These are phyloP conservation scores for Beauveria australis DNA, from an alignment of 2,329 filamentous ascomycete species.

Conservation along the genomic window DNA sequence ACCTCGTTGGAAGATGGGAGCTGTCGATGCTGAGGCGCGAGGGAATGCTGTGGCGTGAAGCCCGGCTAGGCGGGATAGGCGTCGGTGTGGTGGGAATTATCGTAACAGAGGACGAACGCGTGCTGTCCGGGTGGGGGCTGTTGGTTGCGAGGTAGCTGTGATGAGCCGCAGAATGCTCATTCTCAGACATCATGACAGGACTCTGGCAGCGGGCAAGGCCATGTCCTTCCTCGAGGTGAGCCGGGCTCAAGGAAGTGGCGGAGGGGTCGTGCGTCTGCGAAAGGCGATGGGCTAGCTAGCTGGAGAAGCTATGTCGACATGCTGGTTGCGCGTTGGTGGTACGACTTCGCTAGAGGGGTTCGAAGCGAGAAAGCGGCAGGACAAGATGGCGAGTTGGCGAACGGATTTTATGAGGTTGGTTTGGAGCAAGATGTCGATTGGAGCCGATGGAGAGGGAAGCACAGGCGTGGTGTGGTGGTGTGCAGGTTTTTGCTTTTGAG, in stretches of 20 bases:
- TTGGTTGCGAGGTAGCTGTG: background rate
- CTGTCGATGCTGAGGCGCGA: conserved; percentile 11
- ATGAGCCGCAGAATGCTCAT: background rate
- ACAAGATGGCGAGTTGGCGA: background rate
- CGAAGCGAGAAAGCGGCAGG: background rate
- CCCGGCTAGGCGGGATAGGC: background rate
- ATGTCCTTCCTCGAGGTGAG: conserved; percentile 9
- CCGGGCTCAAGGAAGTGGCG: conserved; percentile 5
- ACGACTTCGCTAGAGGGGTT: background rate
- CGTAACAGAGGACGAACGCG: conserved; percentile 5
- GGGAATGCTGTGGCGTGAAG: conserved; percentile 6
- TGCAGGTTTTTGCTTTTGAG: conserved; percentile 2
- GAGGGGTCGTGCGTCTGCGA: conserved; percentile 8
- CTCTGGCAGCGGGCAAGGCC: conserved; percentile 1
- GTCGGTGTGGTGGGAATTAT: conserved; percentile 3
- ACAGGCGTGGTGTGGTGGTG: background rate
- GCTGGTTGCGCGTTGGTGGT: background rate
- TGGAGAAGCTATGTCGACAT: conserved; percentile 6
- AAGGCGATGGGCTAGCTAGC: conserved; percentile 6
- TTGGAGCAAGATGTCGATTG: background rate
- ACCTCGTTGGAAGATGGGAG: conserved; percentile 1
- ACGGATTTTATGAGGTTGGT: background rate
- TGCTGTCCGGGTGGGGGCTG: background rate
- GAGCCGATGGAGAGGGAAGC: background rate
- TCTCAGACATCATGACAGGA: conserved; percentile 7